A percentile compares a stretch with the other conserved stretches of the same genome.
phyloP scores from a whole-genome alignment of 805 yeast species.

The Saturnispora zaruensis region DNA sequence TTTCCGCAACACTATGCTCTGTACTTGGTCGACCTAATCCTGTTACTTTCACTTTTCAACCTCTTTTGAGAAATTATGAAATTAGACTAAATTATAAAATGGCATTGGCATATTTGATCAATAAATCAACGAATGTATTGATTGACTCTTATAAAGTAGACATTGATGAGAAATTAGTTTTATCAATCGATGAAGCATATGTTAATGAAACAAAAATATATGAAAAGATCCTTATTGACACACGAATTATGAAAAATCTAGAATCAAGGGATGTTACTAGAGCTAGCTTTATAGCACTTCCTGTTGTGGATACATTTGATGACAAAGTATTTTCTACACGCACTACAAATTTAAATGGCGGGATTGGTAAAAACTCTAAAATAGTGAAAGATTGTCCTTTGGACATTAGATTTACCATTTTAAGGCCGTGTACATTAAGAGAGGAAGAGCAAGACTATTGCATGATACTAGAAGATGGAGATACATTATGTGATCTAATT shows the following conservation, averaged over 20 bases:
- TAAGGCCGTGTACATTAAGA: slow-evolving; percentile 21
- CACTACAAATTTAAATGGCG: slow-evolving; percentile 11
- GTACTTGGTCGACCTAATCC: slow-evolving; percentile 49
- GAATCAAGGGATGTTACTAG: slow-evolving; percentile 17
- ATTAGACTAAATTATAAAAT: slow-evolving; percentile 34
- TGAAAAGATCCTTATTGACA: slow-evolving; percentile 28
- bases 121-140: slow-evolving; percentile 40
- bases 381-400: slow-evolving; percentile 24
- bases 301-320: slow-evolving; percentile 20
- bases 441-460: slow-evolving; percentile 21
- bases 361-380: slow-evolving; percentile 10
- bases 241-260: slow-evolving; percentile 18
- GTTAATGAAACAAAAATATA: slow-evolving; percentile 34
- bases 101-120: slow-evolving; percentile 41
- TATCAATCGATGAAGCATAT: slow-evolving; percentile 34
- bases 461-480: slow-evolving; percentile 26
- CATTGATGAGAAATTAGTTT: slow-evolving; percentile 34
- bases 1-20: slow-evolving; percentile 42
- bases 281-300: slow-evolving; percentile 22
- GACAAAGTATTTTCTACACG: not conserved
- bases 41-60: slow-evolving; percentile 34
- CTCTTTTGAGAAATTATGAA: slow-evolving; percentile 27
- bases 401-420: slow-evolving; percentile 25
- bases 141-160: slow-evolving; percentile 44
- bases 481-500: slow-evolving; percentile 38